A percentile compares a stretch with the other conserved stretches of the same genome.
phyloP scores from a whole-genome alignment of 345 rosid species.

The Brassica napus region DNA sequence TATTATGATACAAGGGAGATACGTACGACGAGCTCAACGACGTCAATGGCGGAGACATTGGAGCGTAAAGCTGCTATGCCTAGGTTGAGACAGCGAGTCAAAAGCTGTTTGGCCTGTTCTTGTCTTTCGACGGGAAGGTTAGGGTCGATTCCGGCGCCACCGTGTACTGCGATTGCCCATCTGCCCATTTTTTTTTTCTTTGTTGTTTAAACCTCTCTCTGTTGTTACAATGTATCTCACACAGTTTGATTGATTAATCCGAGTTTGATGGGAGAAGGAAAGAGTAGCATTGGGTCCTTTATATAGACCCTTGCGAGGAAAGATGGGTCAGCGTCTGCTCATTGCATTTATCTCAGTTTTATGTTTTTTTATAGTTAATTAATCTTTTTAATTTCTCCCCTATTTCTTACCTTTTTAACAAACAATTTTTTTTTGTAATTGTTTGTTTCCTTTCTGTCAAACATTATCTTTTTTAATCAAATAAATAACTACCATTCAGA shows the following conservation, averaged over 20 bases:
- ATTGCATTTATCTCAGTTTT: neutral
- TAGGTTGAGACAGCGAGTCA: constrained; percentile 80
- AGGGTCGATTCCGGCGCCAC: constrained; percentile 98
- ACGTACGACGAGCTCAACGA: constrained; percentile 88
- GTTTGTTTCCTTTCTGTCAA: neutral
- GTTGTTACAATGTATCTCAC: constrained; percentile 9
- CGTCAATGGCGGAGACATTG: constrained; percentile 75
- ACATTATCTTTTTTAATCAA: neutral
- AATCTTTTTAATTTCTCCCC: neutral
- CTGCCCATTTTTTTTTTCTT: constrained; percentile 51
- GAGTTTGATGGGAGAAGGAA: constrained; percentile 25
- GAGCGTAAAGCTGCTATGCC: constrained; percentile 88
- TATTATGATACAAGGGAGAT: neutral
- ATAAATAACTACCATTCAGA: neutral
- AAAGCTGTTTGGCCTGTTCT: constrained; percentile 82
- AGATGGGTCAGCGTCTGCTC: neutral
- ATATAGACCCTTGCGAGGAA: constrained; percentile 18
- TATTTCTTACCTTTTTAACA: neutral
- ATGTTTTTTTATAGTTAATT: neutral
- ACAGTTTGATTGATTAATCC: neutral
- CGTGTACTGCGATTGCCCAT: constrained; percentile 99
- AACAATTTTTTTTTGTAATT: neutral
- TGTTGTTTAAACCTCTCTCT: neutral
- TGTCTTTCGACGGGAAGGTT: constrained; percentile 79
- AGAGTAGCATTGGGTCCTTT: constrained; percentile 29